Conservation (phyloP, 2,329 filamentous ascomycete genomes). For the Penicillium sp. region DNA sequence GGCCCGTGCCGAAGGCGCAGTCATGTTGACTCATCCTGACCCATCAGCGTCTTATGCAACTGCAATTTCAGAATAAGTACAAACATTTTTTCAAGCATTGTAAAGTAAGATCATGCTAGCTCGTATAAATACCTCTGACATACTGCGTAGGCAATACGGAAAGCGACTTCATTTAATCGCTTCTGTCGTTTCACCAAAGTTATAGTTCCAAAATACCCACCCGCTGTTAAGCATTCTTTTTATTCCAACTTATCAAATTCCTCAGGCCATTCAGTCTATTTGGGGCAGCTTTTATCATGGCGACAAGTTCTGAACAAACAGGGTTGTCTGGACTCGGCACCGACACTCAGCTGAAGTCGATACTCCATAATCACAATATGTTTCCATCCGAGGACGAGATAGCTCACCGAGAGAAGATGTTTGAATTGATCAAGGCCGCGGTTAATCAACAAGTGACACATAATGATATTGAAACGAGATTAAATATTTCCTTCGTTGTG, state of each 20-base stretch:
- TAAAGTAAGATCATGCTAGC: too few species aligned
- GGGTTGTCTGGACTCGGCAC: background rate
- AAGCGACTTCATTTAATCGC: background rate
- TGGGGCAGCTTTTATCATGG: background rate
- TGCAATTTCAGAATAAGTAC: slow-evolving; percentile 7
- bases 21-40: slow-evolving; percentile 15
- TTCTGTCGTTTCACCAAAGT: too few species aligned
- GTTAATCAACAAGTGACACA: slow-evolving; percentile 19
- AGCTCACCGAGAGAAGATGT: slow-evolving; percentile 5
- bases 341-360: background rate
- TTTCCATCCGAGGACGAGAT: slow-evolving; percentile 5
- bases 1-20: background rate
- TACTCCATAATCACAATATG: slow-evolving; percentile 2
- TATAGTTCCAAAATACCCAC: slow-evolving; percentile 1
- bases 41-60: too few species aligned
- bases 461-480: slow-evolving; percentile 18
- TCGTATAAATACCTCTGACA: too few species aligned
- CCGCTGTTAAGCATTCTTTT: background rate
- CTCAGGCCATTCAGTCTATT: background rate
- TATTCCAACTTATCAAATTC: background rate
- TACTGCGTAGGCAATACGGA: too few species aligned
- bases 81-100: background rate
- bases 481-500: slow-evolving; percentile 44
- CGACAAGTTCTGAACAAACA: background rate
- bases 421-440: slow-evolving; percentile 3